These are phyloP conservation scores for Botrytis fabae DNA, from an alignment of 2,329 filamentous ascomycete species.

Conservation along the genomic window DNA sequence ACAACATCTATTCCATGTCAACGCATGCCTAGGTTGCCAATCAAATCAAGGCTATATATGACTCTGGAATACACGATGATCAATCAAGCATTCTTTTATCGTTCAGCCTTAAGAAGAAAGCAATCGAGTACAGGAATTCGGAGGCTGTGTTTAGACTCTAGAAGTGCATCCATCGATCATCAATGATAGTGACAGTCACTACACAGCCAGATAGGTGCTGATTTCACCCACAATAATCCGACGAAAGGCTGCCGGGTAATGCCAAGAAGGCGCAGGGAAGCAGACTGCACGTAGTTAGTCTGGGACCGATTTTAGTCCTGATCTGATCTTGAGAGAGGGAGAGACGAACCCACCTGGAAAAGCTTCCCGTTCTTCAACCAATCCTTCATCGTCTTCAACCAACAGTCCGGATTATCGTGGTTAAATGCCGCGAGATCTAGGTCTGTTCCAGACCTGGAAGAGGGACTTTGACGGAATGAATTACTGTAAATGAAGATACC, in stretches of 20 bases:
- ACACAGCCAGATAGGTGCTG: background rate
- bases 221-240: background rate
- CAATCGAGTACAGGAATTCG: background rate
- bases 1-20: background rate
- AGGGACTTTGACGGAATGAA: background rate
- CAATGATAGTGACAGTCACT: background rate
- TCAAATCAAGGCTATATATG: background rate
- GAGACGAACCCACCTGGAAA: background rate
- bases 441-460: background rate
- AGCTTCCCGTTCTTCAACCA: background rate
- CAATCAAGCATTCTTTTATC: background rate
- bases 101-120: background rate
- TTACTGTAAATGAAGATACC: background rate
- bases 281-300: background rate
- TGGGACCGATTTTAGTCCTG: background rate
- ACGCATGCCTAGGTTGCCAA: background rate
- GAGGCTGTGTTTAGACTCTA: constrained; percentile 1
- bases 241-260: background rate
- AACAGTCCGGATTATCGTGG: background rate
- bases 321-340: background rate
- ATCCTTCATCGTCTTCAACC: constrained; percentile 3
- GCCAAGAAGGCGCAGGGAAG: background rate
- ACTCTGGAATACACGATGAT: background rate
- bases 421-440: background rate
- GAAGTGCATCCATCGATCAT: background rate